Conservation (phyloP, 2,329 filamentous ascomycete genomes). For the Paraconiothyrium sp. region DNA sequence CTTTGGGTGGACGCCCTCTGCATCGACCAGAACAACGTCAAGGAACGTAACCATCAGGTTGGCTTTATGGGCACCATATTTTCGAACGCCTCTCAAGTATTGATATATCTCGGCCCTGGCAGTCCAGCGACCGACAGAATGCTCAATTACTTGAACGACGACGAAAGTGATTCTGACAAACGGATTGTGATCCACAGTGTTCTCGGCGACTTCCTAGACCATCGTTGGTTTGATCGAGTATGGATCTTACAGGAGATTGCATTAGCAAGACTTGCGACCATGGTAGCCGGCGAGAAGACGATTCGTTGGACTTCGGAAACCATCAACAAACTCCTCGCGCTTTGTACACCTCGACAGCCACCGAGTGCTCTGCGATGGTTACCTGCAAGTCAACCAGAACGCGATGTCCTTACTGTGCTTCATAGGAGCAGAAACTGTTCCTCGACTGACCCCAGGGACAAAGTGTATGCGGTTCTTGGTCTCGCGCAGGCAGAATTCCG, state of each 20-base stretch:
- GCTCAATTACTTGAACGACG: slow-evolving; percentile 18
- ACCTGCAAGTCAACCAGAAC: slow-evolving; percentile 10
- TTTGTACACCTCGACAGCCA: slow-evolving; percentile 3
- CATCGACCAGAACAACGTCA: slow-evolving; percentile 21
- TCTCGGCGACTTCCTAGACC: slow-evolving; percentile 1
- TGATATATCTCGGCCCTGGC: slow-evolving; percentile 24
- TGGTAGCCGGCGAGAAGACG: slow-evolving; percentile 15
- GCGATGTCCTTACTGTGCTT: slow-evolving; percentile 19
- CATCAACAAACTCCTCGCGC: slow-evolving; percentile 5
- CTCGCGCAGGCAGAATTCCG: slow-evolving; percentile 10
- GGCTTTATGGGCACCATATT: slow-evolving; percentile 21
- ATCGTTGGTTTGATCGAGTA: slow-evolving; percentile 24
- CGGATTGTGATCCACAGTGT: neutral
- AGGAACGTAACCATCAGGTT: slow-evolving; percentile 20
- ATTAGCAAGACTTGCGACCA: slow-evolving; percentile 19
- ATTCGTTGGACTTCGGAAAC: slow-evolving; percentile 11
- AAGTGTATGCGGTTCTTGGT: slow-evolving; percentile 26
- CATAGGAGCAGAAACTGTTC: slow-evolving; percentile 19
- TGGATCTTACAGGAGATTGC: slow-evolving; percentile 34
- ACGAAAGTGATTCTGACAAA: neutral
- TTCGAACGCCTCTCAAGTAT: slow-evolving; percentile 11
- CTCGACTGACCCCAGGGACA: slow-evolving; percentile 23
- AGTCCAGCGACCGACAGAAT: slow-evolving; percentile 7
- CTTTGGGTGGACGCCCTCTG: slow-evolving; percentile 21
- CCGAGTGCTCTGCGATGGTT: slow-evolving; percentile 17